Percentiles rank a stretch among this genome's conserved stretches.
These are phyloP conservation scores for Hirschfeldia incana DNA, from an alignment of 345 rosid genomes.

Conservation along the genomic window DNA sequence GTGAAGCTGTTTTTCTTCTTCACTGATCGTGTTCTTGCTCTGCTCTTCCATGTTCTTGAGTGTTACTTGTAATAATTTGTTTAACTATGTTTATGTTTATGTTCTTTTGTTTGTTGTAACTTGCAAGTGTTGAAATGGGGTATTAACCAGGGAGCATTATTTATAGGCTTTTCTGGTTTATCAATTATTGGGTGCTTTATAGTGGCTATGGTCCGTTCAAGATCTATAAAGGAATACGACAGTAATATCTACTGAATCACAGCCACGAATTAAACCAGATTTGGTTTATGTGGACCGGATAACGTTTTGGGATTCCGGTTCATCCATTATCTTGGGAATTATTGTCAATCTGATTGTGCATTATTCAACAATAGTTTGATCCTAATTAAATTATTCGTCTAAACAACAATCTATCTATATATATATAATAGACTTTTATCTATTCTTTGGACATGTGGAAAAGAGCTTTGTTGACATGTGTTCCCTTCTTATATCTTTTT, in stretches of 20 bases:
- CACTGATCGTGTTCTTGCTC: constrained; percentile 34
- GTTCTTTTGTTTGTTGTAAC: constrained; percentile 15
- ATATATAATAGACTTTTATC: no score
- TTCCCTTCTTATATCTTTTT: no score
- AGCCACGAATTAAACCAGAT: constrained; percentile 27
- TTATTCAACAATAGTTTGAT: background rate
- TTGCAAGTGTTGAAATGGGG: constrained; percentile 29
- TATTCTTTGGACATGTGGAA: no score
- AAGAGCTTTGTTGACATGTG: no score
- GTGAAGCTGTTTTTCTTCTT: constrained; percentile 40
- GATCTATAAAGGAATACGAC: constrained; percentile 4
- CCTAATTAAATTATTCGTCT: no score
- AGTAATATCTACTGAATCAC: constrained; percentile 29
- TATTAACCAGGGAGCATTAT: constrained; percentile 13
- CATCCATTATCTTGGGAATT: background rate
- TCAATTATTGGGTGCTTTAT: constrained; percentile 23
- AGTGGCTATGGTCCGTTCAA: constrained; percentile 32
- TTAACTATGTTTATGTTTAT: background rate
- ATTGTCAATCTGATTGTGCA: background rate
- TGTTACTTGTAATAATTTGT: background rate
- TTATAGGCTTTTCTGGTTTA: constrained; percentile 33
- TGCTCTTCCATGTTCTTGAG: constrained; percentile 38
- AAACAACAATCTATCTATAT: no score
- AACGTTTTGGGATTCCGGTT: constrained; percentile 14
- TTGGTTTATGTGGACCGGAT: constrained; percentile 32